Percentiles rank a stretch among this genome's conserved stretches.
Evolutionary conservation across 2,329 filamentous ascomycete genomes (phyloP).

Genomic region (Aureobasidium sp.): DNA sequence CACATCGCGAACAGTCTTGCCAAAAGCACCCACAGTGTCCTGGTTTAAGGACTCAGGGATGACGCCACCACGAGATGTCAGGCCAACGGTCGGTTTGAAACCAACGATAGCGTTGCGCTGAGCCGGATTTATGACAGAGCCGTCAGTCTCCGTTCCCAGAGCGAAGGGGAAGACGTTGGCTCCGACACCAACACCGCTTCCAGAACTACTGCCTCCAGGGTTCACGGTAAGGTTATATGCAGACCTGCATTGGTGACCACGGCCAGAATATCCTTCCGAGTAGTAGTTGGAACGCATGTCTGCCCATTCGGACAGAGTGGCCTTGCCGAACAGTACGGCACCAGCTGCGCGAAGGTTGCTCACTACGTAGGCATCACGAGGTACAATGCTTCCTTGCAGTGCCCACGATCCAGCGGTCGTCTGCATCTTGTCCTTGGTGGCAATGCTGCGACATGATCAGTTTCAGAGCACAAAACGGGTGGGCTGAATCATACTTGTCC

Average conservation of each 20-base stretch:
- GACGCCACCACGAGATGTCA: constrained; percentile 54
- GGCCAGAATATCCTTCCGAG: constrained; percentile 59
- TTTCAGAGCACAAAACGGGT: not conserved
- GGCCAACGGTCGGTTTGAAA: constrained; percentile 68
- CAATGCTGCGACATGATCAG: constrained; percentile 37
- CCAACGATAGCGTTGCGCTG: constrained; percentile 63
- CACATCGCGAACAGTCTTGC: constrained; percentile 62
- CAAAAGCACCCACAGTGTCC: constrained; percentile 63
- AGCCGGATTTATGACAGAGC: constrained; percentile 61
- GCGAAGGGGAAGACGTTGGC: constrained; percentile 58
- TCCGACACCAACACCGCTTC: constrained; percentile 57
- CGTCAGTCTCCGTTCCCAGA: constrained; percentile 69
- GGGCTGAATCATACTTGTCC: constrained; percentile 45
- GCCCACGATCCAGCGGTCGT: constrained; percentile 67
- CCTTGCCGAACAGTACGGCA: constrained; percentile 64
- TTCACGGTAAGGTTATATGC: constrained; percentile 63
- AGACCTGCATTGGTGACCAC: constrained; percentile 58
- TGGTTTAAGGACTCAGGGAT: constrained; percentile 61
- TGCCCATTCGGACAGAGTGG: constrained; percentile 67
- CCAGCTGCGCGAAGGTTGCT: constrained; percentile 55
- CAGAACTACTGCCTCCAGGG: constrained; percentile 63
- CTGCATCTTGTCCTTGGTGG: constrained; percentile 61
- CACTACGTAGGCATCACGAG: constrained; percentile 62
- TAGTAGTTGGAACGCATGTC: constrained; percentile 62
- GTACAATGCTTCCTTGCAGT: constrained; percentile 58